Conservation (phyloP, 2,329 filamentous ascomycete genomes). For the Apiospora phragmitis region DNA sequence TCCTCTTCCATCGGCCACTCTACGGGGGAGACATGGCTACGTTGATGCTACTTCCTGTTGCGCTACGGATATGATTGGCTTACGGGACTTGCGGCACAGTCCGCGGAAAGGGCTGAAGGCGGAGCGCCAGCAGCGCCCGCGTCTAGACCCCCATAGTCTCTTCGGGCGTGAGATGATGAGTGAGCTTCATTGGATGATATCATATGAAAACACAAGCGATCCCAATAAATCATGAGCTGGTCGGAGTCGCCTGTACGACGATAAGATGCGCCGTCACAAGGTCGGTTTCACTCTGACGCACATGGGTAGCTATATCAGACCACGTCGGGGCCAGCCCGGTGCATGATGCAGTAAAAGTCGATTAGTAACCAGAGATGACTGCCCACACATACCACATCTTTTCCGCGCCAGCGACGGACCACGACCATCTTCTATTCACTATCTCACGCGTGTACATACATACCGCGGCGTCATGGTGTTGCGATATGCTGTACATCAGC, state of each 20-base stretch:
- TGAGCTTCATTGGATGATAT: neutral
- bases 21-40: neutral
- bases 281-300: neutral
- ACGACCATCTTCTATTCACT: neutral
- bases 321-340: neutral
- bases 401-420: neutral
- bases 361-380: neutral
- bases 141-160: neutral
- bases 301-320: neutral
- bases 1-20: neutral
- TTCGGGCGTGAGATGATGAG: neutral
- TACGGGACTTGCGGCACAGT: neutral
- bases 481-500: neutral
- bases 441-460: neutral
- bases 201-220: neutral
- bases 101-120: neutral
- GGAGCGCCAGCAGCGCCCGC: constrained; percentile 2
- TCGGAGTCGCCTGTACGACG: neutral
- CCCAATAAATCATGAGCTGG: neutral
- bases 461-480: neutral
- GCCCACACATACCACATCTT: neutral
- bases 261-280: neutral
- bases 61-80: neutral
- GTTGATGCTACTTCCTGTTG: neutral
- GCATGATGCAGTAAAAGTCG: neutral